Evolutionary conservation across 2,329 filamentous ascomycete species (phyloP), one percentile per base, ranked within the genome.

Genomic region (Phaeosphaeria sp.): DNA sequence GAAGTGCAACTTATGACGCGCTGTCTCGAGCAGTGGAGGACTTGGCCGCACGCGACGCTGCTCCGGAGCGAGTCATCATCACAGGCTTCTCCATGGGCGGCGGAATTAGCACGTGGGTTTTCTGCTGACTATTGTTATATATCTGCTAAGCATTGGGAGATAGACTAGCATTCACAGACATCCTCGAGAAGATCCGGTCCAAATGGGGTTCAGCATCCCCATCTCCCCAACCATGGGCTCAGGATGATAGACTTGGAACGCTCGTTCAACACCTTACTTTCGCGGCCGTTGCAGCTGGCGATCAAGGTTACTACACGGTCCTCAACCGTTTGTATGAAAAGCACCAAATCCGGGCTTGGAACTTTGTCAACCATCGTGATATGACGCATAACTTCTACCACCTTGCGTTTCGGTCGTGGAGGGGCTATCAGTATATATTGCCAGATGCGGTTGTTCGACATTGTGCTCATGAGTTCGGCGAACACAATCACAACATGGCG

Each of bases 131-230:
- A n/a, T n/a, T n/a, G n/a, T n/a, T n/a, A n/a, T n/a, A n/a, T n/a
- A n/a, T n/a, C n/a, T n/a, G n/a, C n/a, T n/a, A n/a, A n/a, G n/a
- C n/a, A n/a, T n/a, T n/a, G n/a, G n/a, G n/a, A n/a, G n/a, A n/a
- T 27, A 63, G 53, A 13, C 17, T 61, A 17, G 61, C 61, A 8
- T 61, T 61, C 40, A 57, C 50, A 13, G 58, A 64, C n/a, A 59
- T 64, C 36, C 42, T 64, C 4, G 42, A 59, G 15, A 20, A 51
- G 15, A 53, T 64, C 20, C 53, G 61, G 1, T 17, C 13, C 25
- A 61, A 46, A 11, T 61, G 47, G 21, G 61, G 61, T 11, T 55
- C 55, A 33, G 6, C 27, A n/a, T 61, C 55, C 3, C 13, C 36
- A 13, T 44, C 47, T n/a, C 48, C 56, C 17, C 48, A 49, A 8